Base-by-base conservation (phyloP, 2,329 filamentous ascomycete genomes). In the Clonostachys sp. region DNA sequence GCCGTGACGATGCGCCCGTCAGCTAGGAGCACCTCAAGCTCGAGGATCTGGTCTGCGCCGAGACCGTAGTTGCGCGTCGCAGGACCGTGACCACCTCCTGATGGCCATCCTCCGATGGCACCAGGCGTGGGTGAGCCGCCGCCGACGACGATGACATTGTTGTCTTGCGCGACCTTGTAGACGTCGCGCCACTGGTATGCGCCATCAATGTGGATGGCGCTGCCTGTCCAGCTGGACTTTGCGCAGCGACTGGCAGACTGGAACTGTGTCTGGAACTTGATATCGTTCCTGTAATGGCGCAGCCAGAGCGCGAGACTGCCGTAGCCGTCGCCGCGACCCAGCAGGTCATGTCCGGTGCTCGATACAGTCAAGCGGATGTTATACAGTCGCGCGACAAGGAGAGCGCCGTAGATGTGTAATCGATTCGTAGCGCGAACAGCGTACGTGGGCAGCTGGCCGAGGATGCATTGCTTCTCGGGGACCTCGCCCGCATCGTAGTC, bases 331-430 rank as follows among this genome's bases (percentile, higher is more conserved):
- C 57, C 57, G 24, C 64, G 58, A 3, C 67, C 66, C 17, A 65
- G 55, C 35, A 65, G 62, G 45, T 73, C 69, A 53, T 75, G 71
- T 0, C 71, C 72, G 1, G 71, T 73, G 48, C 67, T 68, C 49
- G 64, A 64, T 41, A 75, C 58, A 7, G 65, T 64, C 5, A 74
- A 54, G 4, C 72, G 64, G 34, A 74, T 56, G 47, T 70, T 68
- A 12, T 61, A 50, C 6, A 41, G 12, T 5, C 46, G 20, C 5
- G 67, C 64, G 47, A 71, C 62, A 12, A 50, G 46, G 10, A 76
- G 69, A 70, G 84, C 80, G 13, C 39, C 14, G n/a, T 16, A 13
- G 9, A 61, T 51, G 44, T 61, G 44, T 3, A 42, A 33, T 3
- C 44, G 46, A 2, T 40, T 48, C 1, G 56, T 58, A 3, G 51